A percentile compares a stretch with the other conserved stretches of the same genome.
phyloP scores from a whole-genome alignment of 495 filamentous ascomycete genomes.

The Hyphodiscus hymeniophilus region DNA sequence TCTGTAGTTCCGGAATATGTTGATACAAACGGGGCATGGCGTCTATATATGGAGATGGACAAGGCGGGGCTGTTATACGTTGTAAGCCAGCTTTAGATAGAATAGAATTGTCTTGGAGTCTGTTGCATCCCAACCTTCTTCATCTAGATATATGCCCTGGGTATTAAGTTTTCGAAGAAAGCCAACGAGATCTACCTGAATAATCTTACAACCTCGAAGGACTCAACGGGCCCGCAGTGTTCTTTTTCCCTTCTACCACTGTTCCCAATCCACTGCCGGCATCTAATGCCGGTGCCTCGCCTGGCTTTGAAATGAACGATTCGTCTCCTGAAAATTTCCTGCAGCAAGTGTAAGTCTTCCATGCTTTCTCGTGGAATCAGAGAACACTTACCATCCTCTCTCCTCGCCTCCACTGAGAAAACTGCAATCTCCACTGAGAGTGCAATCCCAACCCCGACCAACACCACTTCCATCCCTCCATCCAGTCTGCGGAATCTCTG shows the following conservation, averaged over 20 bases:
- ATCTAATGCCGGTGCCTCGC: conserved; percentile 14
- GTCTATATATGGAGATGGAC: no score
- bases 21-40: no score
- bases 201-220: neutral
- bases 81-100: no score
- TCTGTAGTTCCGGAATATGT: no score
- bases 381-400: conserved; percentile 70
- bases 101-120: no score
- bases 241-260: conserved; percentile 23
- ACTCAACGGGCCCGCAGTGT: neutral
- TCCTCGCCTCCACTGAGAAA: conserved; percentile 76
- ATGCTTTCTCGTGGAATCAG: neutral
- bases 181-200: neutral
- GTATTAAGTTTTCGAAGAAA: no score
- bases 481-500: conserved; percentile 33
- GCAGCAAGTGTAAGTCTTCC: neutral
- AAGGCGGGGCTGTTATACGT: no score
- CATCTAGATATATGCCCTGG: no score
- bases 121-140: no score
- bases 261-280: conserved; percentile 28
- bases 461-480: conserved; percentile 65
- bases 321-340: conserved; percentile 77
- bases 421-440: conserved; percentile 72
- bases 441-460: conserved; percentile 72
- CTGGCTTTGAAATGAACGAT: conserved; percentile 41